Conservation (phyloP, 2,329 filamentous ascomycete species). For the Rasamsonia emersonii region DNA sequence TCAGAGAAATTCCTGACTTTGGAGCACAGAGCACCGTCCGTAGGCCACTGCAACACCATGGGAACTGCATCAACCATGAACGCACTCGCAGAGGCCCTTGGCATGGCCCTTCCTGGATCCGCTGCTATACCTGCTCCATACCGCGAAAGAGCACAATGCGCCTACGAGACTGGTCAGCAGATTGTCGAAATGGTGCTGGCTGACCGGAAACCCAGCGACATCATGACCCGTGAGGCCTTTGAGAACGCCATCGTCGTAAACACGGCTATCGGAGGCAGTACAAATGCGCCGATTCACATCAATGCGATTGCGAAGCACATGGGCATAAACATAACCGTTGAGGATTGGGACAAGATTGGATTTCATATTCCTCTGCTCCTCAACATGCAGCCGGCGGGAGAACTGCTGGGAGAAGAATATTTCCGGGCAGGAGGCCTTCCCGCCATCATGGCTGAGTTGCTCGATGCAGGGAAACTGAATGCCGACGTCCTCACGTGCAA, state of each 20-base stretch:
- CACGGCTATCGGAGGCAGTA: slow-evolving; percentile 49
- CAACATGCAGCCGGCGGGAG: slow-evolving; percentile 48
- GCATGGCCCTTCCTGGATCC: slow-evolving; percentile 45
- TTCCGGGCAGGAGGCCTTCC: slow-evolving; percentile 46
- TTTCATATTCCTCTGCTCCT: slow-evolving; percentile 44
- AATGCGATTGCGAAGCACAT: slow-evolving; percentile 48
- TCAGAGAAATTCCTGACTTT: no score
- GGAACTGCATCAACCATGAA: slow-evolving; percentile 48
- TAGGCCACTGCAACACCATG: slow-evolving; percentile 47
- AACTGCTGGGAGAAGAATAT: slow-evolving; percentile 47
- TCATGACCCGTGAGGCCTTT: slow-evolving; percentile 48
- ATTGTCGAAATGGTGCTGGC: slow-evolving; percentile 44
- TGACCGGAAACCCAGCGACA: slow-evolving; percentile 45
- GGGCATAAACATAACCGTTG: slow-evolving; percentile 41
- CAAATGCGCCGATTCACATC: slow-evolving; percentile 50
- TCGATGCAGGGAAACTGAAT: slow-evolving; percentile 41
- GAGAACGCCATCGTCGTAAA: slow-evolving; percentile 50
- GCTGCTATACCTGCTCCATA: slow-evolving; percentile 46
- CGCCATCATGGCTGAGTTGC: slow-evolving; percentile 46
- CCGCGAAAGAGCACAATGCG: slow-evolving; percentile 39
- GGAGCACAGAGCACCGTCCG: slow-evolving; percentile 36
- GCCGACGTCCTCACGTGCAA: slow-evolving; percentile 38
- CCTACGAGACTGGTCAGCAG: slow-evolving; percentile 41
- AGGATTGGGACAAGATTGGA: slow-evolving; percentile 48
- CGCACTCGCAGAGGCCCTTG: slow-evolving; percentile 43